phyloP scores from a whole-genome alignment of 164 flowering plant genomes.

The Tetracentron sinense region DNA sequence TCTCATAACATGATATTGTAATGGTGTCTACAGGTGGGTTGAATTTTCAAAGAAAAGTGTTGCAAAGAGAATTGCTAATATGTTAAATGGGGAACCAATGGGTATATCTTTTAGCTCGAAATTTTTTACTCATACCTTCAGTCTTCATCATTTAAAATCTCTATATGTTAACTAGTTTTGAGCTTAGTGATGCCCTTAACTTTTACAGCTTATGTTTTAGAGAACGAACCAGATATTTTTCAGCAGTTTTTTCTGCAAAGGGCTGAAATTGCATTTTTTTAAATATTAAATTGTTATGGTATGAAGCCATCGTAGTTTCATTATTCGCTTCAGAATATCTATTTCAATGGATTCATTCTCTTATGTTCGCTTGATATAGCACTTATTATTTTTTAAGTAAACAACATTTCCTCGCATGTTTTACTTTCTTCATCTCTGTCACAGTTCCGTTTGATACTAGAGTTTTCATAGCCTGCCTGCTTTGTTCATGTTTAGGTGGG shows the following conservation, averaged over 20 bases:
- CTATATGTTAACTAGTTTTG: background rate
- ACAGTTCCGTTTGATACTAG: background rate
- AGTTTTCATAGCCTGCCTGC: slow-evolving; percentile 3
- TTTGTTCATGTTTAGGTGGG: slow-evolving; percentile 56
- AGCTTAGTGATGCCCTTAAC: background rate
- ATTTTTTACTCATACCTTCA: background rate
- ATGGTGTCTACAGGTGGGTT: slow-evolving; percentile 66
- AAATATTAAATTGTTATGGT: too few species aligned
- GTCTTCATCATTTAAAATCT: background rate
- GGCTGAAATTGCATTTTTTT: too few species aligned
- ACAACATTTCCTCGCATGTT: too few species aligned
- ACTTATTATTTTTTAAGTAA: too few species aligned
- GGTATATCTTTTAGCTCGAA: slow-evolving; percentile 38
- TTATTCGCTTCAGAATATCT: too few species aligned
- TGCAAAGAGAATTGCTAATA: slow-evolving; percentile 72
- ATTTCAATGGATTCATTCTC: too few species aligned
- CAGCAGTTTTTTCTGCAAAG: too few species aligned
- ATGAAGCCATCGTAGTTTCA: too few species aligned
- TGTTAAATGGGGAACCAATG: slow-evolving; percentile 84
- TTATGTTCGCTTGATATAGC: too few species aligned
- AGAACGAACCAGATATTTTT: too few species aligned
- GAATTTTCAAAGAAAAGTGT: slow-evolving; percentile 70
- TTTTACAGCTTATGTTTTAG: too few species aligned
- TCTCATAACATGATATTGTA: background rate
- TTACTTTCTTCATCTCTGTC: background rate